phyloP scores from a whole-genome alignment of 1,284 basidiomycete species.

The Trichosporon inkin region DNA sequence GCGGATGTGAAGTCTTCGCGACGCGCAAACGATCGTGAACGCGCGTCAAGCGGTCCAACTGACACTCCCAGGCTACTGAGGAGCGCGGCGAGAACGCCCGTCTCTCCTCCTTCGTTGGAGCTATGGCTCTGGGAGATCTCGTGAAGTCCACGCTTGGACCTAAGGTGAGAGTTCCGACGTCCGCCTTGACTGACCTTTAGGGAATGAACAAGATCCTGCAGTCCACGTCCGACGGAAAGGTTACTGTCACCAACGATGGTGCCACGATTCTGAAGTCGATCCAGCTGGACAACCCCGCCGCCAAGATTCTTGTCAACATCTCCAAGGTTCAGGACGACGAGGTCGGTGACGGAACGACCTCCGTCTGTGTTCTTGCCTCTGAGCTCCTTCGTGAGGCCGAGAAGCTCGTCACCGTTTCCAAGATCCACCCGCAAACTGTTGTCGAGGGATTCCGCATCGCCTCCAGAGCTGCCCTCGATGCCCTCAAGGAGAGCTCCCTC shows the following conservation, averaged over 20 bases:
- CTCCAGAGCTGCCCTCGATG: constrained; percentile 75
- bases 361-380: constrained; percentile 86
- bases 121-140: constrained; percentile 91
- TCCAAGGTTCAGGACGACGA: constrained; percentile 99
- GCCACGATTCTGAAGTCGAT: constrained; percentile 98
- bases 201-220: constrained; percentile 59
- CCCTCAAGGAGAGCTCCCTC: constrained; percentile 72
- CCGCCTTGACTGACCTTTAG: constrained; percentile 16
- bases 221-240: constrained; percentile 83
- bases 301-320: constrained; percentile 99
- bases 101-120: constrained; percentile 95
- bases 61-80: constrained; percentile 72
- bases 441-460: constrained; percentile 97
- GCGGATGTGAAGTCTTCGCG: not conserved
- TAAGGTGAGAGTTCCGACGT: constrained; percentile 61
- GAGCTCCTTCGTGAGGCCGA: constrained; percentile 94
- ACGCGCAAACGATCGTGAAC: not conserved
- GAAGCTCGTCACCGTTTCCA: constrained; percentile 76
- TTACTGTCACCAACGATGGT: constrained; percentile 97
- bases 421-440: constrained; percentile 98
- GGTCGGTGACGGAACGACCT: constrained; percentile 95
- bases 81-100: constrained; percentile 99
- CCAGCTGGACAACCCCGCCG: constrained; percentile 95
- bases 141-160: constrained; percentile 98
- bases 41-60: not conserved